These are phyloP conservation scores for Hsuehochloa calcarea DNA, from an alignment of 176 grass and related monocot genomes.

Conservation along the genomic window DNA sequence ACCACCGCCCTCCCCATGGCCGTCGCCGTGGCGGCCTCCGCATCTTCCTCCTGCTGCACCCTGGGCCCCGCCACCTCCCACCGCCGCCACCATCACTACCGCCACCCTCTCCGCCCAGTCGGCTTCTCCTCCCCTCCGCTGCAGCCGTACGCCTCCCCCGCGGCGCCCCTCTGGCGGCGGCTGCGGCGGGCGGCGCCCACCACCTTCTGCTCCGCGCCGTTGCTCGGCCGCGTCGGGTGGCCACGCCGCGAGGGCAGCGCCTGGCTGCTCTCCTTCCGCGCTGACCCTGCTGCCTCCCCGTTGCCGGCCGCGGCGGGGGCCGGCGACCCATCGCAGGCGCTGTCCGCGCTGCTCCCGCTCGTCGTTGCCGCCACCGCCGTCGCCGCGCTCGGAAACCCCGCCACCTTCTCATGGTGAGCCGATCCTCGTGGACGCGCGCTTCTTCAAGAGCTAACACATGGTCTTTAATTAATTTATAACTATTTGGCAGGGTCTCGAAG, in stretches of 20 bases:
- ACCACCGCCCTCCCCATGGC: constrained; percentile 1
- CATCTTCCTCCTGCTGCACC: neutral
- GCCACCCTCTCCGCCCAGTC: neutral
- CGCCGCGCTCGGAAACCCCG: constrained; percentile 64
- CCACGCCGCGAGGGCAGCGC: constrained; percentile 50
- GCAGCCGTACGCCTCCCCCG: neutral
- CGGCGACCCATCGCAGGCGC: constrained; percentile 50
- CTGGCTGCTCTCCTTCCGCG: constrained; percentile 55
- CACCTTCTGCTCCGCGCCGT: constrained; percentile 55
- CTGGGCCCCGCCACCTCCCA: neutral
- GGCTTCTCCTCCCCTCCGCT: neutral
- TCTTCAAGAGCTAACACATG: constrained; percentile 11
- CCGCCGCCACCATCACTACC: neutral
- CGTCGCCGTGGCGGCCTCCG: constrained; percentile 15
- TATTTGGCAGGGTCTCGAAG: constrained; percentile 63
- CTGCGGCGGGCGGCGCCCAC: constrained; percentile 17
- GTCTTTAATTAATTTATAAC: neutral
- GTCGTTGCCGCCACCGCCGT: constrained; percentile 74
- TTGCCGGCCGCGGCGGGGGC: constrained; percentile 9
- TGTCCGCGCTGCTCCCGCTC: constrained; percentile 72
- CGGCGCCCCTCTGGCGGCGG: constrained; percentile 24
- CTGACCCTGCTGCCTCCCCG: constrained; percentile 2
- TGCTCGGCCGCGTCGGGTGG: constrained; percentile 52
- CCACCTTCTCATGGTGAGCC: constrained; percentile 75
- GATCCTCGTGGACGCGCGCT: neutral